Evolutionary conservation across 192 early-diverging fungal species (phyloP).

Genomic region (Geosiphon pyriformis): DNA sequence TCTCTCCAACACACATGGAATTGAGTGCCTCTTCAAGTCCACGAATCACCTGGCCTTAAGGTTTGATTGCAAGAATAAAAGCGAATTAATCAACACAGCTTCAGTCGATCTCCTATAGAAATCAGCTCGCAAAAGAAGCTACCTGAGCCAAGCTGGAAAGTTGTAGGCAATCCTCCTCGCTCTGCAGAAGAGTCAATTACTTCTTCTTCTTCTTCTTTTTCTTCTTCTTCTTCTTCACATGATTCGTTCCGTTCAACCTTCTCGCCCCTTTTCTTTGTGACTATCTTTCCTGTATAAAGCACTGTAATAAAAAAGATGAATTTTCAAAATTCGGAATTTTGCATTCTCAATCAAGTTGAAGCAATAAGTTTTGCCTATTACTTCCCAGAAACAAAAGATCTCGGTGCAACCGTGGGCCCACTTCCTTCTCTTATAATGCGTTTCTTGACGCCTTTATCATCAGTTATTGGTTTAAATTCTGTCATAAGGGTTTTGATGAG

Average conservation of each 20-base stretch:
- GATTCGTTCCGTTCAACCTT: not conserved
- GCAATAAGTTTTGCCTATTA: no score
- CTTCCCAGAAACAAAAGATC: not conserved
- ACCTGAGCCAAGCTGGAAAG: not conserved
- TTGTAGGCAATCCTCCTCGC: not conserved
- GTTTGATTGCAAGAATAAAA: not conserved
- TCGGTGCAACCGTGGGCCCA: not conserved
- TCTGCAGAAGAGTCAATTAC: not conserved
- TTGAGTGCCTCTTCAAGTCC: conserved; percentile 36
- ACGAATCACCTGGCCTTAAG: conserved; percentile 36
- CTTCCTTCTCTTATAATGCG: conserved; percentile 1
- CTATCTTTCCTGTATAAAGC: not conserved
- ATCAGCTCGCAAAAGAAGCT: not conserved
- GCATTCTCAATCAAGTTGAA: no score
- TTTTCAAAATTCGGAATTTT: no score
- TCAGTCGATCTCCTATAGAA: no score
- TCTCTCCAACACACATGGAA: conserved; percentile 42
- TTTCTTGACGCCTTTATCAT: not conserved
- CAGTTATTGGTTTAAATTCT: not conserved
- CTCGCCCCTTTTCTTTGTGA: not conserved
- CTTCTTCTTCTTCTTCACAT: no score
- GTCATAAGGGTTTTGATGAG: not conserved
- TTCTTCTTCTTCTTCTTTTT: no score
- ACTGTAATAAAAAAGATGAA: no score
- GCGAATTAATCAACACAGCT: not conserved